Evolutionary conservation across 768 basidiomycete species (phyloP), one percentile per base, ranked within the genome.

Genomic region (Cantharellus anzutake): DNA sequence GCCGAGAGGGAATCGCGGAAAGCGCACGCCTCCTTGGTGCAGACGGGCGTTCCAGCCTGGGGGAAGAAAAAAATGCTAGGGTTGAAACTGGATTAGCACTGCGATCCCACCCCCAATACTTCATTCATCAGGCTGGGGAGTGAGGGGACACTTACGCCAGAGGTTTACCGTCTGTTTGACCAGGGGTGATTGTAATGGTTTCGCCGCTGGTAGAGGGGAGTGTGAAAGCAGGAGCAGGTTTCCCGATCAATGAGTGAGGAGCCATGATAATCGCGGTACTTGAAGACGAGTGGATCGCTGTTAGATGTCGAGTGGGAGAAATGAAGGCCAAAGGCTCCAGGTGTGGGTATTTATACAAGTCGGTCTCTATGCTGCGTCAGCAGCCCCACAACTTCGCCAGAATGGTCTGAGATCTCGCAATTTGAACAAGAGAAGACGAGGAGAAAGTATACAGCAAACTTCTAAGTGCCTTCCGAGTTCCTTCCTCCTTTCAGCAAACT

Each of bases 21-120:
- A 58, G 80, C 75, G 65, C 86, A 89, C 1, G 83, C 87, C 69
- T 91, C 81, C 65, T 77, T 81, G 16, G 85, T 92, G 69, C 89
- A 90, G 3, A 83, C 86, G 57, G 73, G 81, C 2, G 85, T 79
- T 3, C 82, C 85, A 82, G 68, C 44, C 44, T 48, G 41, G 2
- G 34, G n/a, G 5, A 52, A 51, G 50, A 41, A 29, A 63, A 65
- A 68, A 66, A 41, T 48, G 29, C 41, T 35, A 55, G 55, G 55
- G 16, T 20, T 41, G 50, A 55, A 1, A 37, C 14, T 11, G 52
- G 38, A 55, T 55, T 7, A 11, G 35, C 35, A 11, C 14, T 7
- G 1, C 7, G 7, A 37, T 7, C 7, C 38, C 1, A 37, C 7
- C 52, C 52, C 35, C 7, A 7, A 14, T 11, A 7, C 35, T 11